phyloP scores from a whole-genome alignment of 2,329 filamentous ascomycete species.

The Cladosporium oxysporum region DNA sequence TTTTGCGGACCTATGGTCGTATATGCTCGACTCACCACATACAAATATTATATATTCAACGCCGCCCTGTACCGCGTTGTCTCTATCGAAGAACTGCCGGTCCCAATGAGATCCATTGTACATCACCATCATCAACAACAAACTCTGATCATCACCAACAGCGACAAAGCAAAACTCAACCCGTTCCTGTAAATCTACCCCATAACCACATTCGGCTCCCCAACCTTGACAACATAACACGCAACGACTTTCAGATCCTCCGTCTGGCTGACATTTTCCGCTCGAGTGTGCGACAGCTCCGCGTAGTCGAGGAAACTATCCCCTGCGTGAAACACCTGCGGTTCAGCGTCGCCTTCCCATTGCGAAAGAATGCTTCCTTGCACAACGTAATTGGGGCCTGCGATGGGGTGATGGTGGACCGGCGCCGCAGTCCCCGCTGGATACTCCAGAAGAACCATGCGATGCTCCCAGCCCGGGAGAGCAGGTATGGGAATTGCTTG shows the following conservation, averaged over 20 bases:
- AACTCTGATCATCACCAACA: background rate
- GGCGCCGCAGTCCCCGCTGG: background rate
- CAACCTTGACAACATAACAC: background rate
- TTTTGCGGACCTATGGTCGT: too few species aligned
- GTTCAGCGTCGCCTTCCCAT: background rate
- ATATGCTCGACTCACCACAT: too few species aligned
- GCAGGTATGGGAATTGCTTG: background rate
- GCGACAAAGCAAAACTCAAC: background rate
- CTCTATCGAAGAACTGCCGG: too few species aligned
- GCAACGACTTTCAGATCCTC: background rate
- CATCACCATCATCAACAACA: background rate
- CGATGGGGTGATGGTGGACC: background rate
- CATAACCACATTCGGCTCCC: background rate
- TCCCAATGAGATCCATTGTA: too few species aligned
- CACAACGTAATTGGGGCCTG: background rate
- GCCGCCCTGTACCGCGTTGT: too few species aligned
- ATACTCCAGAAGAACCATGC: background rate
- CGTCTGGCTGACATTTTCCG: background rate
- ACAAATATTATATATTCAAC: too few species aligned
- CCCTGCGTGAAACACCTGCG: background rate
- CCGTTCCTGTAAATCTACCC: background rate
- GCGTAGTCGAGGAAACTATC: background rate
- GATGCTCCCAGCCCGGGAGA: background rate
- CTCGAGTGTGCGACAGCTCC: background rate
- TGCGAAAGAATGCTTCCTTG: background rate